Evolutionary conservation across 2,329 filamentous ascomycete species (phyloP), one percentile per base, ranked within the genome.

Genomic region (Fusarium bactridioides): DNA sequence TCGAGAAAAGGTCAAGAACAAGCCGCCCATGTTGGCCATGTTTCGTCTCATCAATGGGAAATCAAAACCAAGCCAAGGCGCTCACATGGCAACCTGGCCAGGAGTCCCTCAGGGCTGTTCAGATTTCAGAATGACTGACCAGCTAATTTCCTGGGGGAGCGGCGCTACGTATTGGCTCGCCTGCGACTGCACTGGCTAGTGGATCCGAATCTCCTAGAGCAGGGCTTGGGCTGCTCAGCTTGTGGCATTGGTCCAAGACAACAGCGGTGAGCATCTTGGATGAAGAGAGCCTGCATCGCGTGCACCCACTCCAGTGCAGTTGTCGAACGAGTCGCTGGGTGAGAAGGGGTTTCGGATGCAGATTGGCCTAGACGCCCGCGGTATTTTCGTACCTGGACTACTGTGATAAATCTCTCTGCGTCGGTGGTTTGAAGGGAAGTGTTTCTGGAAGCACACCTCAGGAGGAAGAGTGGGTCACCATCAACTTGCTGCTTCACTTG

Each of bases 381-480:
- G 70, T 58, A 68, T 71, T 72, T 67, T 74, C 67, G 67, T 72
- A 74, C 72, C 67, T 67, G 61, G 47, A 54, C 53, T 59, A 48
- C 25, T 44, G 25, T 48, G 70, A 68, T 29, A 70, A 72, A 69
- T 69, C 66, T 64, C 54, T 64, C 64, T 43, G 44, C 61, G 51
- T 61, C 40, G 54, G 54, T 63, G 48, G 59, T 59, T 61, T 64
- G 58, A 64, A 57, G 59, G 44, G 58, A 64, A 66, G 56, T 45
- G 73, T 70, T 77, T 77, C 73, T 77, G 75, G 75, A 77, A 77
- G 73, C 67, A 77, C 75, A 63, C 75, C 75, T 76, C 69, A 53
- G 62, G 55, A 67, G 45, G 55, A 44, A 69, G 56, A 51, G 57
- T 60, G 53, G 72, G 58, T 64, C 69, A 60, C 65, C 73, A 31